Percentiles rank a stretch among this genome's conserved stretches.
These are phyloP conservation scores for Phascolomyces articulosus DNA, from an alignment of 371 early-diverging fungal species.

Conservation along the genomic window DNA sequence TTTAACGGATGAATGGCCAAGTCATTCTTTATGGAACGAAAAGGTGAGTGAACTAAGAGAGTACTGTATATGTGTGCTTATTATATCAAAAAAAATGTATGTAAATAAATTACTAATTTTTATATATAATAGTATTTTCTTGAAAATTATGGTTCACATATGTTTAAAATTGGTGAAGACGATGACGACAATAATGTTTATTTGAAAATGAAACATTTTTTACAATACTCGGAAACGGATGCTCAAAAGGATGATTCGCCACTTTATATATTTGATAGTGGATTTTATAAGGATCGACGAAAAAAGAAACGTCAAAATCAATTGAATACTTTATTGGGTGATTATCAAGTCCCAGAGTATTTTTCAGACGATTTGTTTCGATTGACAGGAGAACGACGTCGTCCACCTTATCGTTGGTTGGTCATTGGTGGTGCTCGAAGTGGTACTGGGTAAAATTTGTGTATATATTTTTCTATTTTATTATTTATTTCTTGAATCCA, in stretches of 20 bases:
- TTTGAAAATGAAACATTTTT: slow-evolving; percentile 74
- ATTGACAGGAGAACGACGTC: slow-evolving; percentile 60
- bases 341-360: slow-evolving; percentile 73
- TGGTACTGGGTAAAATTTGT: slow-evolving; percentile 58
- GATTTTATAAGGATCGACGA: slow-evolving; percentile 50
- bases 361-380: slow-evolving; percentile 80
- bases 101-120: neutral
- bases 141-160: slow-evolving; percentile 58
- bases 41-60: slow-evolving; percentile 53
- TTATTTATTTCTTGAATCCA: too few species aligned
- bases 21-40: slow-evolving; percentile 61
- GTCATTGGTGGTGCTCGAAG: slow-evolving; percentile 68
- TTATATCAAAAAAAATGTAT: too few species aligned
- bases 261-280: slow-evolving; percentile 82
- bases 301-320: slow-evolving; percentile 14
- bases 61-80: neutral
- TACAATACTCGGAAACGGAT: slow-evolving; percentile 60
- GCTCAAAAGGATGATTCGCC: slow-evolving; percentile 77
- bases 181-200: slow-evolving; percentile 77
- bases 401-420: slow-evolving; percentile 73
- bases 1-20: slow-evolving; percentile 65
- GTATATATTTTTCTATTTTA: too few species aligned
- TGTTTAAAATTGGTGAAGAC: slow-evolving; percentile 83
- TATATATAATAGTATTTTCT: slow-evolving; percentile 43
- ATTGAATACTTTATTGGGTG: slow-evolving; percentile 54